phyloP scores from a whole-genome alignment of 2,329 filamentous ascomycete genomes.

The Arachnopeziza araneosa region DNA sequence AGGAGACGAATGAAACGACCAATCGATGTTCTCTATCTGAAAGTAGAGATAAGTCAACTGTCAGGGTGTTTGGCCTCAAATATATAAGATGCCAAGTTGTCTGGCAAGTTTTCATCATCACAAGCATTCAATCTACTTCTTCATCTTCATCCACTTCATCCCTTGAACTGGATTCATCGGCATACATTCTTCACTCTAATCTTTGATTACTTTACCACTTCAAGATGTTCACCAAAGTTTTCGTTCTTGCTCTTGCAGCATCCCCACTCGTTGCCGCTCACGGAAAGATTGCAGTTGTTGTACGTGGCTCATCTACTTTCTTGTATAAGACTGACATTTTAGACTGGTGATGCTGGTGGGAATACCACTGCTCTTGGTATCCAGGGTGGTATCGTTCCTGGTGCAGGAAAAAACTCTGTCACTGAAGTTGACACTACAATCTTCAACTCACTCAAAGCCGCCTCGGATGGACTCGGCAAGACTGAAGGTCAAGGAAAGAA shows the following conservation, averaged over 20 bases:
- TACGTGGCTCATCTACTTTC: slow-evolving; percentile 1
- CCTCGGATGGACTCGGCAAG: slow-evolving; percentile 15
- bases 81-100: slow-evolving; percentile 8
- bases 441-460: slow-evolving; percentile 30
- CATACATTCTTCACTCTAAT: background rate
- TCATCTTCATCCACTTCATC: background rate
- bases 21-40: background rate
- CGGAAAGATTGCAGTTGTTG: slow-evolving; percentile 28
- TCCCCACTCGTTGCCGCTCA: slow-evolving; percentile 53
- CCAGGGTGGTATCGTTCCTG: slow-evolving; percentile 36
- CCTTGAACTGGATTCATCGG: slow-evolving; percentile 1
- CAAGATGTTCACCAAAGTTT: slow-evolving; percentile 35
- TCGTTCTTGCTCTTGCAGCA: slow-evolving; percentile 45
- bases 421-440: slow-evolving; percentile 43
- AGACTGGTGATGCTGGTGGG: slow-evolving; percentile 34
- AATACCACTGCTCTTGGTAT: slow-evolving; percentile 39
- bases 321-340: background rate
- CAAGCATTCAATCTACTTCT: background rate
- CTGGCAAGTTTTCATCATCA: background rate
- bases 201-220: background rate
- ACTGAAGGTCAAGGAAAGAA: slow-evolving; percentile 9
- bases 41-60: background rate
- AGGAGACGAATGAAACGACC: background rate
- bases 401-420: slow-evolving; percentile 35
- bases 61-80: background rate